phyloP scores from a whole-genome alignment of 495 filamentous ascomycete genomes.

The Hypoxylon fragiforme region DNA sequence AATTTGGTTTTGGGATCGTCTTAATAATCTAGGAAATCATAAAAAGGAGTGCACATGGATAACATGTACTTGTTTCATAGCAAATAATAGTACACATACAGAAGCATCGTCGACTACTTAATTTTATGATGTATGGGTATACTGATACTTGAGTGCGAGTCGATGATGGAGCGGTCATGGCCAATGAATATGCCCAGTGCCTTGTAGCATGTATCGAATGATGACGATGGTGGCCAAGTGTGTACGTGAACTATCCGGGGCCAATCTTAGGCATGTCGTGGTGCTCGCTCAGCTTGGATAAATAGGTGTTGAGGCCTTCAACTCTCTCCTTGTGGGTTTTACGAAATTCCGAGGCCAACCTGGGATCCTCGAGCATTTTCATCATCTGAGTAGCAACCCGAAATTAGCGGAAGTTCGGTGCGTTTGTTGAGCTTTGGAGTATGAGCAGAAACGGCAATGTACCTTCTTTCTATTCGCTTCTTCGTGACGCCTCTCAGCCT shows the following conservation, averaged over 20 bases:
- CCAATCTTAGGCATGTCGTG: conserved; percentile 95
- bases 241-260: conserved; percentile 64
- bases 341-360: conserved; percentile 64
- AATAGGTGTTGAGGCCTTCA: conserved; percentile 91
- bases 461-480: conserved; percentile 80
- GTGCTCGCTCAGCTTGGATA: conserved; percentile 90
- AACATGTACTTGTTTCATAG: too few species aligned
- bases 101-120: too few species aligned
- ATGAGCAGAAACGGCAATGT: conserved; percentile 38
- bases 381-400: conserved; percentile 67
- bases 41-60: too few species aligned
- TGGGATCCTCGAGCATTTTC: conserved; percentile 58
- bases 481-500: conserved; percentile 78
- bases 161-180: too few species aligned
- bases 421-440: too few species aligned
- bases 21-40: too few species aligned
- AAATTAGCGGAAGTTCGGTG: conserved; percentile 21
- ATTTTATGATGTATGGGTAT: too few species aligned
- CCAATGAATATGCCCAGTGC: too few species aligned
- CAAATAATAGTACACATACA: too few species aligned
- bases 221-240: too few species aligned
- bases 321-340: conserved; percentile 98
- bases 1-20: not conserved
- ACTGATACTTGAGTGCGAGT: too few species aligned
- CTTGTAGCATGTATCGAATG: too few species aligned